phyloP scores from a whole-genome alignment of 257 asterid genomes.

The Solanum megistacrolobum region DNA sequence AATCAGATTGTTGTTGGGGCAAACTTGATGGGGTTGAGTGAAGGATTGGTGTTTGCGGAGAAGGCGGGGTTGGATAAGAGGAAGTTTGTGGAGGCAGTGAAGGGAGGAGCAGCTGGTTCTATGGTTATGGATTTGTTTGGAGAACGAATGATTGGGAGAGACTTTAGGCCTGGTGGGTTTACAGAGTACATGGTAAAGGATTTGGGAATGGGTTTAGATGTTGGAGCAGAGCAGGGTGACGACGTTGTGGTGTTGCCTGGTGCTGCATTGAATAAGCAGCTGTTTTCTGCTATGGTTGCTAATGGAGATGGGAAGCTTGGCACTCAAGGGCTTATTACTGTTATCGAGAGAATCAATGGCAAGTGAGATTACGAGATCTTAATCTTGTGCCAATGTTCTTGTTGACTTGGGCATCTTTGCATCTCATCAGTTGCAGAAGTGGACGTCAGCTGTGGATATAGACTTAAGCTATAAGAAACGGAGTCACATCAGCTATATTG shows the following conservation, averaged over 20 bases:
- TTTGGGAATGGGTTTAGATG: constrained; percentile 75
- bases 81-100: constrained; percentile 60
- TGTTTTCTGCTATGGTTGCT: constrained; percentile 77
- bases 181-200: constrained; percentile 91
- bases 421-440: not conserved
- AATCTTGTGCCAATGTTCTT: not conserved
- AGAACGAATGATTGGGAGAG: constrained; percentile 67
- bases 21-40: constrained; percentile 67
- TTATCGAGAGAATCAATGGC: constrained; percentile 67
- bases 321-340: constrained; percentile 62
- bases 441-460: not conserved
- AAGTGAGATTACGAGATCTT: not conserved
- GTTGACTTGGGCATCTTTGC: not conserved
- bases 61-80: constrained; percentile 60
- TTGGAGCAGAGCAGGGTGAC: constrained; percentile 29
- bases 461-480: not conserved
- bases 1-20: constrained; percentile 70
- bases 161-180: constrained; percentile 69
- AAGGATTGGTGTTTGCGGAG: constrained; percentile 75
- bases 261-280: constrained; percentile 63
- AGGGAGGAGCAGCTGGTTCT: constrained; percentile 81
- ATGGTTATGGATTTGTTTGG: constrained; percentile 83
- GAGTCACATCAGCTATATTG: not conserved
- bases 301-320: constrained; percentile 81
- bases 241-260: constrained; percentile 65